Percentiles rank a stretch among this genome's conserved stretches.
phyloP scores from a whole-genome alignment of 148 eudicot genomes.

The Rhododendron williamsianum region DNA sequence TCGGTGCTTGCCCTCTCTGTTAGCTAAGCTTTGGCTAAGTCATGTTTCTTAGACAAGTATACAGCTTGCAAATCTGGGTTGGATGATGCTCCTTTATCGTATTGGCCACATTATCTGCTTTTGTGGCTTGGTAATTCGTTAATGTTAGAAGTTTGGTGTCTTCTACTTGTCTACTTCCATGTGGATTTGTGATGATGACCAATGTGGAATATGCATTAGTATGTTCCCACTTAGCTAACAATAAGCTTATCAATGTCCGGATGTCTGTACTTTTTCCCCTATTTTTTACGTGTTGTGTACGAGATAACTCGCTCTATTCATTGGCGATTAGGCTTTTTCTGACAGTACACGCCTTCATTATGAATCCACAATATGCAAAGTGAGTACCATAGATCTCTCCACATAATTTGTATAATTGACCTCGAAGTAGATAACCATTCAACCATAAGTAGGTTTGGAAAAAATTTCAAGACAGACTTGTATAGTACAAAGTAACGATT shows the following conservation, averaged over 20 bases:
- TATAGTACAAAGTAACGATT: not conserved
- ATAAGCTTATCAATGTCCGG: not conserved
- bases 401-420: not conserved
- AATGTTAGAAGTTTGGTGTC: not conserved
- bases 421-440: not conserved
- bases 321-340: not conserved
- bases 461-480: not conserved
- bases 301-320: not conserved
- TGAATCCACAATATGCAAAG: not conserved
- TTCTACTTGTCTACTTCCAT: not conserved
- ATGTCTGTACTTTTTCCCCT: not conserved
- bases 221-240: not conserved
- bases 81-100: not conserved
- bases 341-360: not conserved
- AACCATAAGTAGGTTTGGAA: not conserved
- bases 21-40: constrained; percentile 2
- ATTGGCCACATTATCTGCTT: not conserved
- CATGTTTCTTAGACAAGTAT: not conserved
- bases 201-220: not conserved
- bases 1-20: not conserved
- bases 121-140: not conserved
- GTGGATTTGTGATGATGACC: not conserved
- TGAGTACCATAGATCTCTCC: not conserved
- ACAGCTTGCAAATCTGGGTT: not conserved
- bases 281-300: not conserved